Conservation (phyloP, 305 asterid species). For the Solanum aculeatissimum region DNA sequence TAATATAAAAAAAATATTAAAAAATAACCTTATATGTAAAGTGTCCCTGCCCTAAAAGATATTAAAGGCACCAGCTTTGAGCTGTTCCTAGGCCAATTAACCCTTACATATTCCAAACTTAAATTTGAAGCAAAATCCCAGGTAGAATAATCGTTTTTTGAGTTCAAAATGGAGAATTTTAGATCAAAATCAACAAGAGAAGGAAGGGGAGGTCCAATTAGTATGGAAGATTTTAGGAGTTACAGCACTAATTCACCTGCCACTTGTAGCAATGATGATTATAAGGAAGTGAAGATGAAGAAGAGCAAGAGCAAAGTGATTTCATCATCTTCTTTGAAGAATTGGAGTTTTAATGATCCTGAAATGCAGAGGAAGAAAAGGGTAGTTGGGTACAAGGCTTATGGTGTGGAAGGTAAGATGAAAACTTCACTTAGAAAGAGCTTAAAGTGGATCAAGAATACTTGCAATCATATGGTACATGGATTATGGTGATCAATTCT, state of each 20-base stretch:
- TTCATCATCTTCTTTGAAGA: not conserved
- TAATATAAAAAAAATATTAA: too few relatives aligned
- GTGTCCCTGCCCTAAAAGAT: too few relatives aligned
- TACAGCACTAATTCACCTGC: not conserved
- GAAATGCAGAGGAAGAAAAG: constrained; percentile 13
- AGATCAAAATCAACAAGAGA: constrained; percentile 9
- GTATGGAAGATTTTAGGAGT: constrained; percentile 4
- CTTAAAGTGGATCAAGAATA: constrained; percentile 7
- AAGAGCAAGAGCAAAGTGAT: not conserved
- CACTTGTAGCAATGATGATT: not conserved
- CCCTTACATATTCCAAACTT: not conserved
- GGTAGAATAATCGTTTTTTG: not conserved
- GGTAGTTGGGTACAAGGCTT: constrained; percentile 9
- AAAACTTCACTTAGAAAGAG: constrained; percentile 7
- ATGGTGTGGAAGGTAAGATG: constrained; percentile 12
- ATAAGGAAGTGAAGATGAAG: constrained; percentile 5
- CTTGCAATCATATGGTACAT: not conserved
- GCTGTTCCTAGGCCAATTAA: not conserved
- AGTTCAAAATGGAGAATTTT: not conserved
- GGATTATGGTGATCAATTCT: not conserved
- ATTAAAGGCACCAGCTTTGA: not conserved
- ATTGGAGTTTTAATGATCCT: constrained; percentile 7
- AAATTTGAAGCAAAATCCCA: not conserved
- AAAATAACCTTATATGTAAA: too few relatives aligned
- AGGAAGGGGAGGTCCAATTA: not conserved